Conservation (phyloP, 108 stramenopile species). For the Cyclostephanos invisitatus region DNA sequence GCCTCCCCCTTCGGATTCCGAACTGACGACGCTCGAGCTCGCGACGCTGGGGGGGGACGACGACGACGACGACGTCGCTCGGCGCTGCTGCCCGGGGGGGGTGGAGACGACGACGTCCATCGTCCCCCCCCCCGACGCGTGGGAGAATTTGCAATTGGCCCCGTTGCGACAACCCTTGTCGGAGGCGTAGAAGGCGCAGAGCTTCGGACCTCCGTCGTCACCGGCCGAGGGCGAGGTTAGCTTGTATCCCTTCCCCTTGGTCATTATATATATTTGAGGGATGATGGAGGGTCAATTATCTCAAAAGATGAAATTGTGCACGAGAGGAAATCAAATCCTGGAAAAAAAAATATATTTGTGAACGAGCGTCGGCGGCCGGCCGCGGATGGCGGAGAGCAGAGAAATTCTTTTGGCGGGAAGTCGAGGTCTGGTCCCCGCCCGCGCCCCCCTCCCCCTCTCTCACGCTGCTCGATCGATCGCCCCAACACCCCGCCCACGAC, state of each 20-base stretch:
- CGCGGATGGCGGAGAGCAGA: too few relatives aligned
- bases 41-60: conserved; percentile 22
- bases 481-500: too few relatives aligned
- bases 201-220: conserved; percentile 40
- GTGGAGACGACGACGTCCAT: background rate
- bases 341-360: too few relatives aligned
- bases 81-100: conserved; percentile 9
- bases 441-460: too few relatives aligned
- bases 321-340: too few relatives aligned
- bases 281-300: conserved; percentile 11
- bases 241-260: conserved; percentile 70
- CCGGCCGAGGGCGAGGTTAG: conserved; percentile 53
- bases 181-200: conserved; percentile 78
- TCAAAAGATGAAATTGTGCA: too few relatives aligned
- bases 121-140: conserved; percentile 39
- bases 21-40: conserved; percentile 65
- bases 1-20: conserved; percentile 66
- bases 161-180: conserved; percentile 82
- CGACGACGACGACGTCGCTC: conserved; percentile 6
- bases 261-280: conserved; percentile 34
- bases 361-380: too few relatives aligned
- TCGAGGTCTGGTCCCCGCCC: too few relatives aligned
- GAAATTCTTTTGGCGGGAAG: too few relatives aligned
- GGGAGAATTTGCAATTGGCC: conserved; percentile 79
- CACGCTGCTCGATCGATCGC: too few relatives aligned